Evolutionary conservation across 306 rosid genomes (phyloP).

Genomic region (Quercus robur): DNA sequence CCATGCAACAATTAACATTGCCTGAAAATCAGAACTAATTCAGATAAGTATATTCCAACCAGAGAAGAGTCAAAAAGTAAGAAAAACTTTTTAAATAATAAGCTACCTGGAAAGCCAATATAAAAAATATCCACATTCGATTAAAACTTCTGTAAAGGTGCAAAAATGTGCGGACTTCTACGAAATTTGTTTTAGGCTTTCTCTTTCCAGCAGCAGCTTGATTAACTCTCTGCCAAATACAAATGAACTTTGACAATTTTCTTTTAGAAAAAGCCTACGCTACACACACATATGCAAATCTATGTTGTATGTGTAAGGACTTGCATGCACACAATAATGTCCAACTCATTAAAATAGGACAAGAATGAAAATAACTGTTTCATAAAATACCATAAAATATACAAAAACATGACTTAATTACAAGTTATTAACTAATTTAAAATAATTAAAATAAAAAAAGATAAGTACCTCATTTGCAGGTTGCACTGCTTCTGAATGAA

Average conservation of each 20-base stretch:
- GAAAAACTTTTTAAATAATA: slow-evolving; percentile 10
- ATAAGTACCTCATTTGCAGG: slow-evolving; percentile 47
- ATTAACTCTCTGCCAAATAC: slow-evolving; percentile 51
- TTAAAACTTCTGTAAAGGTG: slow-evolving; percentile 94
- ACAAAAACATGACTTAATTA: not conserved
- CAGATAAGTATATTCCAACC: slow-evolving; percentile 3
- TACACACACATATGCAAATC: not conserved
- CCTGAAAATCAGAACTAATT: slow-evolving; percentile 51
- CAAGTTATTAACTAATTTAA: not conserved
- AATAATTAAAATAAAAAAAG: not conserved
- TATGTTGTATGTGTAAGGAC: not conserved
- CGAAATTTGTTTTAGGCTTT: slow-evolving; percentile 94
- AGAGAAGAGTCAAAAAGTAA: slow-evolving; percentile 5
- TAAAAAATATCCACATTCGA: slow-evolving; percentile 97
- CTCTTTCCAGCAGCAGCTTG: slow-evolving; percentile 55
- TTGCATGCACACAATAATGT: not conserved
- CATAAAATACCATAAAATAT: not conserved
- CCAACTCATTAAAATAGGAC: not conserved
- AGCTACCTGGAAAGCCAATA: slow-evolving; percentile 91
- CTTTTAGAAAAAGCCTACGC: not conserved
- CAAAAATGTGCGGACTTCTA: slow-evolving; percentile 90
- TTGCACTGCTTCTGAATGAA: slow-evolving; percentile 56
- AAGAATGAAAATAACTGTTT: not conserved
- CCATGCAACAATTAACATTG: slow-evolving; percentile 93
- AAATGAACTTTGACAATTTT: slow-evolving; percentile 19